Percentiles rank a stretch among this genome's conserved stretches.
phyloP scores from a whole-genome alignment of 2,329 filamentous ascomycete genomes.

The Cordyceps fumosorosea region DNA sequence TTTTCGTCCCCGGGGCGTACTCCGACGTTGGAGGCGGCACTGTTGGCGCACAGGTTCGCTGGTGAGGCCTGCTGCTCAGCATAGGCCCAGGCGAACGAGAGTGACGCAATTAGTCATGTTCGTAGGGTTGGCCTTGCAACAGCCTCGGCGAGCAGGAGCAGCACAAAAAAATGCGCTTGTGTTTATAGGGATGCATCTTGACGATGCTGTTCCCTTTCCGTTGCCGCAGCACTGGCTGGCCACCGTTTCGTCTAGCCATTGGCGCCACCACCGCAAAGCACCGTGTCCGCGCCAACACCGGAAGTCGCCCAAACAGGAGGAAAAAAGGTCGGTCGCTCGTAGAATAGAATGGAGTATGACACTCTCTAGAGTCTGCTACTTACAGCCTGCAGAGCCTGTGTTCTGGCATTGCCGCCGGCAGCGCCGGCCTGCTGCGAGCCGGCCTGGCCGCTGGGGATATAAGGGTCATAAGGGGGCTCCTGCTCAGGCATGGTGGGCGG shows the following conservation, averaged over 20 bases:
- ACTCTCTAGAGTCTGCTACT: constrained; percentile 34
- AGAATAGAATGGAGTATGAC: neutral
- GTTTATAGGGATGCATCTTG: neutral
- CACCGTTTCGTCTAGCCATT: neutral
- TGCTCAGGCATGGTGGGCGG: constrained; percentile 42
- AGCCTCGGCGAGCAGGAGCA: neutral
- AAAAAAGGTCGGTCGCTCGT: neutral
- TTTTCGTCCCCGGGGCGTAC: neutral
- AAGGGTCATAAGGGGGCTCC: constrained; percentile 74
- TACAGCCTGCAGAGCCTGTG: constrained; percentile 76
- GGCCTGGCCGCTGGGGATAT: constrained; percentile 66
- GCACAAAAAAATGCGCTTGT: neutral
- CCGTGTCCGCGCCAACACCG: neutral
- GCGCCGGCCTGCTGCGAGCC: constrained; percentile 32
- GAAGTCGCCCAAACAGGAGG: neutral
- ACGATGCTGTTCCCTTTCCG: neutral
- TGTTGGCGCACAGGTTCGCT: neutral
- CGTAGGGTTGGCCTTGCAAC: neutral
- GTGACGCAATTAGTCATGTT: constrained; percentile 2
- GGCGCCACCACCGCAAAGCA: neutral
- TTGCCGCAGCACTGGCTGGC: neutral
- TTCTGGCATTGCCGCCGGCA: constrained; percentile 43
- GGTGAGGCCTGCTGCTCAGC: neutral
- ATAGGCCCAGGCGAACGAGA: neutral
- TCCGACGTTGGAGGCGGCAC: neutral